Base-by-base conservation (phyloP, 1,139 yeast genomes). In the Debaryomyces udenii region DNA sequence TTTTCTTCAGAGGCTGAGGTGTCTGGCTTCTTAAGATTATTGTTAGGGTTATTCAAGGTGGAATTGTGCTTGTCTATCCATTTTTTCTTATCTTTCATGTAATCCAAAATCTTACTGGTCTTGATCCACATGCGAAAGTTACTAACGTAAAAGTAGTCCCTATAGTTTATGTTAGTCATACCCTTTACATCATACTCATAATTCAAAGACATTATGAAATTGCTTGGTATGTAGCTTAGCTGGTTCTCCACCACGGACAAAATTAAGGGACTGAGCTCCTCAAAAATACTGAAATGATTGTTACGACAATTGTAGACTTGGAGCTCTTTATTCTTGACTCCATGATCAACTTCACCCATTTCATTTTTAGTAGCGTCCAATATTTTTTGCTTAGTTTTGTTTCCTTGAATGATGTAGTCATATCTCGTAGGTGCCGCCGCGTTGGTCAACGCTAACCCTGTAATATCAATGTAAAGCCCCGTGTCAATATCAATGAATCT, bases 291-390 rank as follows among this genome's bases (percentile, higher is more conserved):
- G 42, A 74, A 73, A 55, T 76, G 80, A 18, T 62, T 50, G 53
- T 75, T 74, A 32, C 76, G 63, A 54, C 80, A 75, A 49, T 75
- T 73, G 51, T 65, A 74, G 1, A 62, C 56, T 36, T 67, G 59
- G 47, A 59, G 61, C 36, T 55, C 56, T 46, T 51, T 42, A 47
- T 59, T 66, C 42, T 48, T 62, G 38, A 55, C 40, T 9, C 32
- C 41, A 44, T 56, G 51, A 31, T 53, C 45, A 15, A 51, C 27
- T 15, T 33, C 29, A 6, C 50, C 53, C 27, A 41, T 31, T 18
- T 33, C 39, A 27, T 40, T 44, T 15, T 35, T 31, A 20, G 34
- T 33, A 6, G 38, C 40, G 9, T 40, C 33, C 9, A 48, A 38
- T 5, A 38, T 34, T 16, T 37, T 26, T 23, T 39, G 40, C 37